Evolutionary conservation across 208 protist genomes (phyloP), one percentile per base, ranked within the genome.

Genomic region (Leishmania braziliensis): DNA sequence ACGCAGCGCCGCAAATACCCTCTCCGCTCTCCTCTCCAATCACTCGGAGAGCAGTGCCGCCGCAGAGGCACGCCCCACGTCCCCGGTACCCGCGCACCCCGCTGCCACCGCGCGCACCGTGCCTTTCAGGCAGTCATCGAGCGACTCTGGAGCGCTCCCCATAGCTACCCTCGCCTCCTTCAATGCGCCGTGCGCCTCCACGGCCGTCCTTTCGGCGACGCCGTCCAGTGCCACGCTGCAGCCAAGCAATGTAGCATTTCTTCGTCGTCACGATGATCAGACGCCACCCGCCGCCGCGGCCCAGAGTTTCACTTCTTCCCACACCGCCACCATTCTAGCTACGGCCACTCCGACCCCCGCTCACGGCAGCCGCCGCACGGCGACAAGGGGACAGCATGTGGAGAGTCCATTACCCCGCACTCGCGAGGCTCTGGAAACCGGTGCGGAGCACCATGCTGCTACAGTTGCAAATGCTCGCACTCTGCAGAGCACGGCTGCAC

Each of bases 1-100:
- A 8, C 81, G 81, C 58, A 84, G 81, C 70, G 60, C 63, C 60
- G 71, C 50, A 6, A 80, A 72, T 46, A 66, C 81, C 20, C 29
- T 12, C 71, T 56, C 51, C n/a, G 51, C 26, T 16, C 16, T 58
- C 33, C 1, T 14, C 29, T 18, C n/a, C n/a, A 62, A 62, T 6
- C 71, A 43, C 48, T 12, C 18, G 14, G 39, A 54, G 29, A 14
- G 50, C 50, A n/a, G 1, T 23, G 51, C 29, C 16, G 18, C 51
- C 10, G n/a, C 51, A 29, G 71, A 75, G 71, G 29, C 51, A 16
- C 51, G 14, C 16, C 29, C 0, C 71, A 20, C 48, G 46, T 36
- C 50, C 4, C 9, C 51, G 5, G 29, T 43, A 39, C 51, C 48
- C 23, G n/a, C 51, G 29, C 71, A 33, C 16, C 39, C 71, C 51